Base-by-base conservation (phyloP, 495 filamentous ascomycete genomes). In the Pyronema omphalodes region DNA sequence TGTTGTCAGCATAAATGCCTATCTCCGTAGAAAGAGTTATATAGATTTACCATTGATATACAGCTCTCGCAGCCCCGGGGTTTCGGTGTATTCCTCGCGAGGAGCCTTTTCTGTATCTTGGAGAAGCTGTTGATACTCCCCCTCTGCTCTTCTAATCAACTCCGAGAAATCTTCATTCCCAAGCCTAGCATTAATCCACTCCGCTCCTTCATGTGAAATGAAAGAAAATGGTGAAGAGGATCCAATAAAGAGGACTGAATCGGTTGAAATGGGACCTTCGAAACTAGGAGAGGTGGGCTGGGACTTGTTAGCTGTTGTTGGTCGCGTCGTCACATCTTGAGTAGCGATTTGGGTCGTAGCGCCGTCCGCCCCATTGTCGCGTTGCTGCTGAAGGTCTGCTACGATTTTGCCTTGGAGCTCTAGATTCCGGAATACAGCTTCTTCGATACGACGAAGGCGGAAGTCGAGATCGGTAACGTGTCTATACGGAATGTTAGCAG, bases 391-490 rank as follows among this genome's bases (percentile, higher is more conserved):
- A 33, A 40, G 50, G n/a, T 17, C 35, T n/a, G 39, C 50, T 14
- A 23, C 35, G 11, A 33, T 35, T 37, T 40, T 35, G 3, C 37
- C 19, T 35, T 19, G 9, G 36, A 52, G 50, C 1, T 43, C 12
- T 0, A 52, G 50, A 19, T 52, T 52, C 3, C 19, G 35, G 37
- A 11, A 41, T 8, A 52, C 50, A n/a, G 50, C 50, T 9, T 18
- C 36, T 52, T 52, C 50, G 50, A 52, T 40, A 9, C 50, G 35
- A 8, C 37, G 12, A 2, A 52, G 50, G 29, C 50, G 50, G 11
- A 40, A 9, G 37, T 52, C 50, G 37, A 52, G 50, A 35, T 52
- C 37, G 14, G 14, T 33, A 9, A 37, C 48, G 50, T n/a, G 19
- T 12, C 50, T 9, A n/a, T 52, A 3, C 50, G 50, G 23, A 29